Conservation (phyloP, 768 basidiomycete genomes). For the Auricularia sp. region DNA sequence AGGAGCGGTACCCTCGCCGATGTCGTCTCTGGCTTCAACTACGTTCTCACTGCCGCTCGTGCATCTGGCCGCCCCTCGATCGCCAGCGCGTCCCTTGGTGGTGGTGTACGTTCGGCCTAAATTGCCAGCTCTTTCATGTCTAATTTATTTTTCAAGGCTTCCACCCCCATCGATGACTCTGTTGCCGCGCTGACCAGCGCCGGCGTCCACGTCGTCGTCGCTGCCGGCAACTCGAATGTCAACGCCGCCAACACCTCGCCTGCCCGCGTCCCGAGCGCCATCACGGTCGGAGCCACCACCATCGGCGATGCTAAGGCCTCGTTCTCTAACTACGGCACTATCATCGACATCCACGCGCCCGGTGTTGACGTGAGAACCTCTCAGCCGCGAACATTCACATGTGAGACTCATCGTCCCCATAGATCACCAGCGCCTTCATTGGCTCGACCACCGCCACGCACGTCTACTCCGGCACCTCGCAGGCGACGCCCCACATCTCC, state of each 20-base stretch:
- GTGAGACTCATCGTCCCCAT: background rate
- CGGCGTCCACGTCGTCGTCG: slow-evolving; percentile 22
- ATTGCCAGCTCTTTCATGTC: background rate
- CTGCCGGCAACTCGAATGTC: slow-evolving; percentile 11
- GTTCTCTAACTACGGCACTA: slow-evolving; percentile 12
- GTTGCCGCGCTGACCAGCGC: slow-evolving; percentile 15
- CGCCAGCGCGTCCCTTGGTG: slow-evolving; percentile 1
- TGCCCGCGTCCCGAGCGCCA: slow-evolving; percentile 10
- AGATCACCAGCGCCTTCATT: slow-evolving; percentile 18
- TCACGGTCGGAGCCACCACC: slow-evolving; percentile 12
- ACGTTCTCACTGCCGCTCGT: slow-evolving; percentile 17
- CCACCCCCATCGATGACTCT: background rate
- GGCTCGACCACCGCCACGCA: background rate
- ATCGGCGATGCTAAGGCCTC: slow-evolving; percentile 5
- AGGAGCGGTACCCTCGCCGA: background rate
- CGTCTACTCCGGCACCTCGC: slow-evolving; percentile 3
- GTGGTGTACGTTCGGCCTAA: slow-evolving; percentile 7
- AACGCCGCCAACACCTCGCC: slow-evolving; percentile 10
- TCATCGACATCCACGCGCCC: slow-evolving; percentile 21
- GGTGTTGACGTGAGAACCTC: background rate
- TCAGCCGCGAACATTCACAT: background rate
- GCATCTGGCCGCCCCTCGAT: slow-evolving; percentile 4
- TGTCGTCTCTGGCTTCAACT: slow-evolving; percentile 25
- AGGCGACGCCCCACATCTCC: slow-evolving; percentile 33
- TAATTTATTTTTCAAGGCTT: background rate